Conservation (phyloP, 768 basidiomycete genomes). For the Tricholoma saponaceum region DNA sequence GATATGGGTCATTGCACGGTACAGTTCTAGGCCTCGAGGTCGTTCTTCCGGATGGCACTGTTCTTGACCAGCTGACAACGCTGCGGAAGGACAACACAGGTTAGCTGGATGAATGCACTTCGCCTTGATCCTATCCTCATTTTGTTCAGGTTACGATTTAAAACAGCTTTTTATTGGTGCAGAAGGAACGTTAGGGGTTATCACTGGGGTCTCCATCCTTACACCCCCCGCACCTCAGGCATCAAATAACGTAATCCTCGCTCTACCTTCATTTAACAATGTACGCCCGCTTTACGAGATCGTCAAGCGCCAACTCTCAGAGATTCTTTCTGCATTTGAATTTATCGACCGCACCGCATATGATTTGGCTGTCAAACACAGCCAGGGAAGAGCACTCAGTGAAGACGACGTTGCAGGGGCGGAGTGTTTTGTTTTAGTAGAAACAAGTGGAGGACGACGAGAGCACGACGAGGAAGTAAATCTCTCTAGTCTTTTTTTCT, state of each 20-base stretch:
- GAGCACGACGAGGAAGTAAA: conserved; percentile 91
- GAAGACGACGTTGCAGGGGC: conserved; percentile 74
- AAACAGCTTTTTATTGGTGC: conserved; percentile 98
- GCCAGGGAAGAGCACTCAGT: conserved; percentile 72
- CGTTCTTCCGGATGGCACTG: conserved; percentile 89
- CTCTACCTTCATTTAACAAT: conserved; percentile 81
- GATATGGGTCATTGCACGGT: conserved; percentile 95
- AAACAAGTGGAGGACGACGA: conserved; percentile 89
- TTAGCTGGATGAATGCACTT: conserved; percentile 18
- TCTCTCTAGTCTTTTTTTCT: conserved; percentile 4
- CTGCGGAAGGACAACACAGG: conserved; percentile 98
- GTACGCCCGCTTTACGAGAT: conserved; percentile 82
- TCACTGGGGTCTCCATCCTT: conserved; percentile 93
- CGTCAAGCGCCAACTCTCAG: conserved; percentile 79
- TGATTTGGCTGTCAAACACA: conserved; percentile 79
- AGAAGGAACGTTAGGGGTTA: conserved; percentile 93
- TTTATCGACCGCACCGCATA: conserved; percentile 89
- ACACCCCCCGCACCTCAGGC: conserved; percentile 81
- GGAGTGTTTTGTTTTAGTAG: conserved; percentile 86
- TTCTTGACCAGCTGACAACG: conserved; percentile 85
- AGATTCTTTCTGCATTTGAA: conserved; percentile 97
- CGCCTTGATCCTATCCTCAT: background rate
- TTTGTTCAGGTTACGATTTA: conserved; percentile 81
- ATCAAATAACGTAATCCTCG: conserved; percentile 89
- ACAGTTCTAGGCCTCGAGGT: conserved; percentile 94